These are phyloP conservation scores for Colletotrichum musicola DNA, from an alignment of 2,329 filamentous ascomycete species.

Conservation along the genomic window DNA sequence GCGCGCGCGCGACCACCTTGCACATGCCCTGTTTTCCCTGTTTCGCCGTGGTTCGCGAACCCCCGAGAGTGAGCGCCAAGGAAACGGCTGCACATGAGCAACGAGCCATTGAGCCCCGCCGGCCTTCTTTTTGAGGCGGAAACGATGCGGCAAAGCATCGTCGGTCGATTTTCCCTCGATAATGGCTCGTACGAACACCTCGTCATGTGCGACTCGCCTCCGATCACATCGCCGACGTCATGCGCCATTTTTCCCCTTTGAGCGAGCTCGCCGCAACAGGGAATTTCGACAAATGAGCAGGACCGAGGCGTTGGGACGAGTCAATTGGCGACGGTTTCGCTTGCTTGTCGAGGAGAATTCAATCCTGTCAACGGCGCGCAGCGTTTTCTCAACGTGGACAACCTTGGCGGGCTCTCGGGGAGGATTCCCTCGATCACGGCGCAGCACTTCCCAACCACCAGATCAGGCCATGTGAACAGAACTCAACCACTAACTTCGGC, in stretches of 20 bases:
- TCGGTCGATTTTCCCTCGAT: background rate
- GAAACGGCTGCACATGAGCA: background rate
- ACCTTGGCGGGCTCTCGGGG: background rate
- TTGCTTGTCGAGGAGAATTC: background rate
- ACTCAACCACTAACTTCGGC: conserved; percentile 35
- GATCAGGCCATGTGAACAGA: conserved; percentile 3
- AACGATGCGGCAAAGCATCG: background rate
- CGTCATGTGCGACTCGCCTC: background rate
- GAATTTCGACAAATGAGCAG: conserved; percentile 8
- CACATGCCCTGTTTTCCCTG: background rate
- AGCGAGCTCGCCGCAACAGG: conserved; percentile 20
- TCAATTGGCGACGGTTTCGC: background rate
- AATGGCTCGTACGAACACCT: background rate
- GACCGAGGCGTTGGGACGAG: conserved; percentile 8
- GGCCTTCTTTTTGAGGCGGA: background rate
- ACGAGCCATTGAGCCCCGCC: conserved; percentile 33
- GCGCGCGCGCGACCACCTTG: background rate
- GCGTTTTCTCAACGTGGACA: background rate
- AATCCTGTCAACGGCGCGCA: background rate
- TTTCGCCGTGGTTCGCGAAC: conserved; percentile 29
- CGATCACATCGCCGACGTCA: background rate
- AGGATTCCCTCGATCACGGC: background rate
- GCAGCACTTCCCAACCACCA: conserved; percentile 2
- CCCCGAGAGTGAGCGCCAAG: conserved; percentile 3
- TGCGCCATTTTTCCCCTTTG: conserved; percentile 51